Base-by-base conservation (phyloP, 1,284 basidiomycete species). In the Marasmius sp. region DNA sequence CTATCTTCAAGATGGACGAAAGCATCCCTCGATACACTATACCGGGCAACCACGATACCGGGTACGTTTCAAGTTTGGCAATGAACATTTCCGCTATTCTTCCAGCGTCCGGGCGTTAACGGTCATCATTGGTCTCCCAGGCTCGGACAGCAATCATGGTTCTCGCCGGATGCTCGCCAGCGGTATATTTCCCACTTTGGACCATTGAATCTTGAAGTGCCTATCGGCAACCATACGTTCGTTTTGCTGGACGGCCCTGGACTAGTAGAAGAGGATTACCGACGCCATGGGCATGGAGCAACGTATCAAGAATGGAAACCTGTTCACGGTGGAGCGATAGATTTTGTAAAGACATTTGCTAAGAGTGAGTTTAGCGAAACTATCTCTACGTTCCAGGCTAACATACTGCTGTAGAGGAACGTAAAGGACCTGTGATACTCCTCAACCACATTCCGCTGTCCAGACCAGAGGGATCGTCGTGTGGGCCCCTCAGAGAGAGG, bases 21-120 rank as follows among this genome's bases (percentile, higher is more conserved):
- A 66, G 67, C 12, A 72, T 80, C 57, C 84, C 77, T 61, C 76
- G 83, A 64, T 88, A 91, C 71, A 92, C 87, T 69, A 83, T 95
- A 34, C 90, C 94, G 1, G 95, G 95, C 7, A 97, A 97, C 71
- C 93, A 94, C 68, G 95, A 97, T 70, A 83, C 92, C 48, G 92
- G 91, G 85, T 92, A 69, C 53, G 79, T 71, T 7, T 16, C 27
- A 27, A 27, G 27, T 5, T 27, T 27, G 27, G 27, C 27, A 5
- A 27, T 27, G 27, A 27, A 12, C 9, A 1, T 49, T 16, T 20
- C 39, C 6, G 36, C 6, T 14, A 6, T 27, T 47, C 59, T 38
- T 60, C 36, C 60, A 41, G 57, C 18, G 52, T 54, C 39, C 60
- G 27, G 27, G 27, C 27, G 27, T 27, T 27, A 27, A 27, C 27